Evolutionary conservation across 1,139 yeast genomes (phyloP).

Genomic region (Candida dubliniensis): DNA sequence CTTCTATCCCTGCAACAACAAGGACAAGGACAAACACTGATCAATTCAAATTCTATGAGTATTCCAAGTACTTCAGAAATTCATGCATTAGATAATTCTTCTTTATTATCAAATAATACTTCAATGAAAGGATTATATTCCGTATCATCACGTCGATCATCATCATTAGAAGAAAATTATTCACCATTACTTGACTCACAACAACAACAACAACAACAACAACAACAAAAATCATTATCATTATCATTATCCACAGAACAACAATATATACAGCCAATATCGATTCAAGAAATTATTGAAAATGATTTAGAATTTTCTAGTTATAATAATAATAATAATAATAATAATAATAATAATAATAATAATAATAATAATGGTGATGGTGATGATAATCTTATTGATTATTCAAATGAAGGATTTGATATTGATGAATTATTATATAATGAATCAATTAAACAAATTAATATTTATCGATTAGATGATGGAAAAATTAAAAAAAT

Average conservation of each 20-base stretch:
- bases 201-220: not conserved
- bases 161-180: constrained; percentile 16
- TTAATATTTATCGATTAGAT: constrained; percentile 43
- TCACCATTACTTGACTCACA: constrained; percentile 11
- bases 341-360: no score
- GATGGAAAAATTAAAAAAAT: constrained; percentile 35
- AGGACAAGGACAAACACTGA: no score
- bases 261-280: constrained; percentile 8
- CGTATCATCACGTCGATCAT: constrained; percentile 28
- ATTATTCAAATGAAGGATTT: constrained; percentile 36
- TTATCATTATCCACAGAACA: constrained; percentile 3
- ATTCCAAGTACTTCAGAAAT: constrained; percentile 31
- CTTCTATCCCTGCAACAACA: no score
- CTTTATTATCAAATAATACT: constrained; percentile 30
- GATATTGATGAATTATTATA: constrained; percentile 44
- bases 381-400: constrained; percentile 3
- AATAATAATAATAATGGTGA: not conserved
- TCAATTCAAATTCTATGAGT: not conserved
- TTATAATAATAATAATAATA: not conserved
- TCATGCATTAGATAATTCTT: constrained; percentile 30
- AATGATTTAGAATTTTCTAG: constrained; percentile 21
- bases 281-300: constrained; percentile 31
- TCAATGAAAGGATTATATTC: constrained; percentile 37
- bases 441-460: constrained; percentile 32
- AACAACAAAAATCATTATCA: no score